Evolutionary conservation across 768 basidiomycete species (phyloP).

Genomic region (Pisolithus sp.): DNA sequence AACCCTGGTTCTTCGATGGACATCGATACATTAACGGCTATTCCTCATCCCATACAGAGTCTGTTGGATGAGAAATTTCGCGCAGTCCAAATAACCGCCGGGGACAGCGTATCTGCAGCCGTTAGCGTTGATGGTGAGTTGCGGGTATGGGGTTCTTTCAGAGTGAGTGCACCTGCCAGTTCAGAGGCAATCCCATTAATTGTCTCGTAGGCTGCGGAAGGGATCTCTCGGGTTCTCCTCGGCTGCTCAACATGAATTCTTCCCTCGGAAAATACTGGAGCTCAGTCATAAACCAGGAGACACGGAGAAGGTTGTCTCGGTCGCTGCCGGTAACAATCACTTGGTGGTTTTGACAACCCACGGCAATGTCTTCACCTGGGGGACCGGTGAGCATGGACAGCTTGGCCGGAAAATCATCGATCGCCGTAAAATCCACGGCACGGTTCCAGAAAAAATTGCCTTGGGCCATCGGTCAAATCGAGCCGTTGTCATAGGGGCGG

Average conservation of each 20-base stretch:
- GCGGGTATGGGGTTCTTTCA: conserved; percentile 85
- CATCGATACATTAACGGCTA: conserved; percentile 42
- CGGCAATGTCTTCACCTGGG: conserved; percentile 85
- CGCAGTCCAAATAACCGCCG: conserved; percentile 74
- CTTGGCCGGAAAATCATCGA: conserved; percentile 87
- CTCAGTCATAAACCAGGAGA: conserved; percentile 57
- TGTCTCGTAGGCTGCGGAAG: conserved; percentile 56
- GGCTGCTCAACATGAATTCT: conserved; percentile 60
- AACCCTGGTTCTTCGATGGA: conserved; percentile 54
- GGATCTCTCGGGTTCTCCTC: conserved; percentile 79
- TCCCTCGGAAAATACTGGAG: conserved; percentile 53
- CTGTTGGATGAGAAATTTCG: conserved; percentile 77
- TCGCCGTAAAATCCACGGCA: conserved; percentile 83
- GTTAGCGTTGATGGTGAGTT: conserved; percentile 75
- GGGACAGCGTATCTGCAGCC: conserved; percentile 85
- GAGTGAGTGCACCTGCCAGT: conserved; percentile 45
- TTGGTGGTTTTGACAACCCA: conserved; percentile 83
- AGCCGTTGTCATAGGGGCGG: conserved; percentile 69
- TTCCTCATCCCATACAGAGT: conserved; percentile 61
- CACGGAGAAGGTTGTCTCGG: conserved; percentile 62
- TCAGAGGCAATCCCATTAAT: conserved; percentile 1
- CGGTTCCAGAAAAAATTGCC: conserved; percentile 78
- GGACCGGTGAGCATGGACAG: conserved; percentile 85
- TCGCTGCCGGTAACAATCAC: conserved; percentile 85
- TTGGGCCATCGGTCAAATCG: conserved; percentile 63